A percentile compares a stretch with the other conserved stretches of the same genome.
phyloP scores from a whole-genome alignment of 139 green algal genomes.

The Marvania coccoides region DNA sequence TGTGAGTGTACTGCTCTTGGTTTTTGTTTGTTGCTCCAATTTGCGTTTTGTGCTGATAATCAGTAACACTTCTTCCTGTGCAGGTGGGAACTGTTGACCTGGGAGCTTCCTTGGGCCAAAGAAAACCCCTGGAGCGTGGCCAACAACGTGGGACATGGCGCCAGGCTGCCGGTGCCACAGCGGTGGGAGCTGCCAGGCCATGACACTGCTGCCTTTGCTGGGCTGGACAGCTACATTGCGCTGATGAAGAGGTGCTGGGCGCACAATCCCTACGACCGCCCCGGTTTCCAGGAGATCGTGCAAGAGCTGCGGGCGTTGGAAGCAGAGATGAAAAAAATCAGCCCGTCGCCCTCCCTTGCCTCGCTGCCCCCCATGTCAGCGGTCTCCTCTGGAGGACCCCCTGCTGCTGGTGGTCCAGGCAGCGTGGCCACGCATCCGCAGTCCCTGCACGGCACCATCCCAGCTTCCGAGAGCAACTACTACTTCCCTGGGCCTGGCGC shows the following conservation, averaged over 20 bases:
- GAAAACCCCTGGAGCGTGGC: conserved; percentile 27
- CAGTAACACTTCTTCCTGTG: no score
- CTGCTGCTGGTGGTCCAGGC: not conserved
- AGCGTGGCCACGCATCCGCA: not conserved
- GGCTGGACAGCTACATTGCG: conserved; percentile 28
- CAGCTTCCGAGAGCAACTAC: no score
- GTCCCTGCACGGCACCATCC: no score
- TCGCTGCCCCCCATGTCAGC: no score
- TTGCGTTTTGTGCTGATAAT: conserved; percentile 12
- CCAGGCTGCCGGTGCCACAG: not conserved
- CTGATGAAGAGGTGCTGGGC: conserved; percentile 67
- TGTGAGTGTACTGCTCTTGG: not conserved
- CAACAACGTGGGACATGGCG: not conserved
- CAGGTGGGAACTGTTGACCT: conserved; percentile 58
- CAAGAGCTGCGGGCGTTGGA: conserved; percentile 1
- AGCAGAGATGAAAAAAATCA: not conserved
- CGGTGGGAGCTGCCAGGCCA: conserved; percentile 1
- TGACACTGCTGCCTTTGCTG: not conserved
- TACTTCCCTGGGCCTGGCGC: no score
- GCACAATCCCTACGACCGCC: conserved; percentile 47
- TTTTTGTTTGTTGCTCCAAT: not conserved
- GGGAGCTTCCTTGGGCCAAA: conserved; percentile 53
- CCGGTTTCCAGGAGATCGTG: conserved; percentile 38
- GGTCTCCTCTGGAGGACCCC: not conserved
- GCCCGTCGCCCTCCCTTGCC: not conserved